A percentile compares a stretch with the other conserved stretches of the same genome.
Conservation (phyloP, 1,284 basidiomycete genomes). For the Cutaneotrichosporon cyanovorans region DNA sequence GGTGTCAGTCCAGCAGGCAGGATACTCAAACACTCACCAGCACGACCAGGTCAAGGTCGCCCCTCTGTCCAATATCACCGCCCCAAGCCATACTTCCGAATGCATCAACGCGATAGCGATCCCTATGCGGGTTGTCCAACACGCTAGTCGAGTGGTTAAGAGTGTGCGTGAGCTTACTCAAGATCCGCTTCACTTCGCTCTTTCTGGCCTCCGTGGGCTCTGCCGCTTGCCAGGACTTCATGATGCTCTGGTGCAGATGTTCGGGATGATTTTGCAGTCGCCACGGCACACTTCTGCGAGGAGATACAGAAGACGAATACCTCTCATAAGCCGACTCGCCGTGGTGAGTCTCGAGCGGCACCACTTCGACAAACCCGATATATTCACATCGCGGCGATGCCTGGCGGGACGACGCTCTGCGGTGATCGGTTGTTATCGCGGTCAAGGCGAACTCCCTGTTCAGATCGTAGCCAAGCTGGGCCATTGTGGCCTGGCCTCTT, state of each 20-base stretch:
- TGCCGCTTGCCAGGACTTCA: conserved; percentile 2
- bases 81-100: conserved; percentile 47
- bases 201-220: neutral
- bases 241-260: neutral
- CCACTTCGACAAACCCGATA: no score
- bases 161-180: neutral
- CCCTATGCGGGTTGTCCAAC: neutral
- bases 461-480: no score
- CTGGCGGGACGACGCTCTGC: no score
- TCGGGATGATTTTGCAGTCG: neutral
- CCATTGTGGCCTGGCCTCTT: no score
- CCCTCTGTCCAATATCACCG: conserved; percentile 33
- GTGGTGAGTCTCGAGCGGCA: no score
- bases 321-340: conserved; percentile 2
- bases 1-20: conserved; percentile 7
- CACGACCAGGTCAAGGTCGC: conserved; percentile 42
- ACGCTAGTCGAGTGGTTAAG: neutral
- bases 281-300: neutral
- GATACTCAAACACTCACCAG: conserved; percentile 27
- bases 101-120: conserved; percentile 38
- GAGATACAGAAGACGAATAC: neutral
- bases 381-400: no score
- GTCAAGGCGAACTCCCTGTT: neutral
- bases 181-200: neutral
- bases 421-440: no score